Percentiles rank a stretch among this genome's conserved stretches.
These are phyloP conservation scores for Metarhizium brunneum DNA, from an alignment of 2,329 filamentous ascomycete genomes.

Conservation along the genomic window DNA sequence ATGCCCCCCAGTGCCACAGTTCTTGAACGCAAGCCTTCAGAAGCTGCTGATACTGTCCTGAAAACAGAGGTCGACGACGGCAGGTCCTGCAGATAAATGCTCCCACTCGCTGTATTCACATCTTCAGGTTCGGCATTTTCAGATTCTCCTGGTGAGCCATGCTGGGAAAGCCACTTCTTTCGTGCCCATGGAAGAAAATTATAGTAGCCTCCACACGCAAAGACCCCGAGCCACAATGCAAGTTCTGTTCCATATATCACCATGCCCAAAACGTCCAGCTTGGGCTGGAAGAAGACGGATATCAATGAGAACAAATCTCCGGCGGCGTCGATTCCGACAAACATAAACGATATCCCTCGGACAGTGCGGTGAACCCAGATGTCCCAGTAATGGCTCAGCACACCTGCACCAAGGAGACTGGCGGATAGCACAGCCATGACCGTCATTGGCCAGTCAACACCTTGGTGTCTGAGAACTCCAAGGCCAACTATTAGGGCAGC, in stretches of 20 bases:
- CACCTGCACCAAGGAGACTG: slow-evolving; percentile 52
- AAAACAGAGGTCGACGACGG: slow-evolving; percentile 57
- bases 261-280: slow-evolving; percentile 51
- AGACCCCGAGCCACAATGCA: slow-evolving; percentile 57
- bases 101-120: not conserved
- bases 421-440: slow-evolving; percentile 60
- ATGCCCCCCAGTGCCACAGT: not conserved
- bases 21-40: not conserved
- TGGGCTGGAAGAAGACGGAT: slow-evolving; percentile 52
- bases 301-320: slow-evolving; percentile 59
- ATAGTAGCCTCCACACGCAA: slow-evolving; percentile 55
- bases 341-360: slow-evolving; percentile 62
- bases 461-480: slow-evolving; percentile 30
- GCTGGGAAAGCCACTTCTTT: slow-evolving; percentile 20
- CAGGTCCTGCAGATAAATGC: slow-evolving; percentile 1
- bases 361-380: slow-evolving; percentile 59
- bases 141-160: not conserved
- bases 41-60: slow-evolving; percentile 32
- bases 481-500: slow-evolving; percentile 49
- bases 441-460: slow-evolving; percentile 50
- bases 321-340: slow-evolving; percentile 59
- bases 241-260: slow-evolving; percentile 60
- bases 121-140: not conserved
- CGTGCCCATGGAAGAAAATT: slow-evolving; percentile 51
- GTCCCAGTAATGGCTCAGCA: slow-evolving; percentile 60